Evolutionary conservation across 352 stramenopile species (phyloP).

Genomic region (Phytophthora tentaculata): DNA sequence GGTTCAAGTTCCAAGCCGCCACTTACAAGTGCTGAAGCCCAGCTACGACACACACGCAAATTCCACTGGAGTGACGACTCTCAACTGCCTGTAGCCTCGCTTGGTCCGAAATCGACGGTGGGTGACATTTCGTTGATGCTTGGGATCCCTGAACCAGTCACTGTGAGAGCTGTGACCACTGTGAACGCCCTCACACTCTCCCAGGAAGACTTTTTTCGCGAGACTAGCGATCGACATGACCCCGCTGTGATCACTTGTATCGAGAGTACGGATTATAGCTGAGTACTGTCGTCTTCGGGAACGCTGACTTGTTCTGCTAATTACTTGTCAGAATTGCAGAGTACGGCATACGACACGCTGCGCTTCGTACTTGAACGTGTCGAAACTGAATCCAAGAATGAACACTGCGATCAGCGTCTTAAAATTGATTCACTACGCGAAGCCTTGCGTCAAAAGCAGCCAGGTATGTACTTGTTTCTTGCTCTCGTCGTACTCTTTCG

Average conservation of each 20-base stretch:
- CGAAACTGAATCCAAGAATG: slow-evolving; percentile 52
- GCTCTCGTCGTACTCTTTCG: neutral
- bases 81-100: slow-evolving; percentile 42
- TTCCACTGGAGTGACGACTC: slow-evolving; percentile 31
- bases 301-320: neutral
- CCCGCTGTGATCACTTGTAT: slow-evolving; percentile 26
- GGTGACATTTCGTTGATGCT: slow-evolving; percentile 51
- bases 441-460: slow-evolving; percentile 30
- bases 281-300: neutral
- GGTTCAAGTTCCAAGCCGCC: slow-evolving; percentile 12
- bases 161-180: slow-evolving; percentile 41
- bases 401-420: slow-evolving; percentile 45
- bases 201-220: slow-evolving; percentile 46
- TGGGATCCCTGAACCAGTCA: slow-evolving; percentile 42
- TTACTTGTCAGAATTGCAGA: slow-evolving; percentile 46
- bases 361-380: slow-evolving; percentile 56
- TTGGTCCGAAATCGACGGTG: slow-evolving; percentile 43
- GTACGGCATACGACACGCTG: slow-evolving; percentile 58
- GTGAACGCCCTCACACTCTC: slow-evolving; percentile 43
- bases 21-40: slow-evolving; percentile 28
- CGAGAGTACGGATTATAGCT: slow-evolving; percentile 27
- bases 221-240: slow-evolving; percentile 48
- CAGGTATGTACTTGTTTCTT: slow-evolving; percentile 12
- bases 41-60: slow-evolving; percentile 37
- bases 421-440: slow-evolving; percentile 43